Evolutionary conservation across 345 rosid genomes (phyloP), one percentile per base, ranked within the genome.

Genomic region (Sonneratia alba): DNA sequence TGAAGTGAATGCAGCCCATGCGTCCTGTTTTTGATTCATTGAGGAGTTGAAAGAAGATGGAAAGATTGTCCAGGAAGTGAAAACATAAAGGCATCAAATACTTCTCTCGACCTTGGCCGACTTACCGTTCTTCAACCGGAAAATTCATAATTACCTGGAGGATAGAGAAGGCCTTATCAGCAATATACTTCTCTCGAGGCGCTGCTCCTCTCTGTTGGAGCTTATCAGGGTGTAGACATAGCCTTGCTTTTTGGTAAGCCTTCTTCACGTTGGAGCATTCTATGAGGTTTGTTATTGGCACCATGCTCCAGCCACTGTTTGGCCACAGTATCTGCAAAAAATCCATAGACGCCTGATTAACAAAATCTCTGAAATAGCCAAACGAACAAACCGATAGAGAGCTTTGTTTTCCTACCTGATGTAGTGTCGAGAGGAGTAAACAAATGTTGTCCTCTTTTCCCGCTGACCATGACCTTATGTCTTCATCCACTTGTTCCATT

Each of bases 181-280:
- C 96, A 4, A 91, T 71, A 68, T 85, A 85, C 67, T 90, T 94
- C 57, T 91, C 97, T n/a, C 73, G 77, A 3, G 40, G 71, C 27
- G 95, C 82, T 56, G 91, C 88, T 73, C 93, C 89, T 81, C 93
- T 83, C 75, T 94, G 98, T 73, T 91, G 98, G 48, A 94, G 75
- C 78, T 90, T 91, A 80, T 90, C 96, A 1, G 98, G 98, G 77
- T 94, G 98, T 74, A 94, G 91, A 75, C 98, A 94, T 64, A 89
- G 83, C 76, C 96, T 83, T 61, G 97, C 97, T 81, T 85, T 90
- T 80, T 91, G 98, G 73, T 94, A 91, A 72, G 95, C 97, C 81
- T 86, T 94, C 81, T 88, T 91, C 67, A 94, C 96, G 32, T 88
- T 91, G 63, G 91, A 81, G 68, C 91, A 86, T 36, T 88, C 95